These are phyloP conservation scores for Rutstroemia sp. DNA, from an alignment of 2,329 filamentous ascomycete species.

Conservation along the genomic window DNA sequence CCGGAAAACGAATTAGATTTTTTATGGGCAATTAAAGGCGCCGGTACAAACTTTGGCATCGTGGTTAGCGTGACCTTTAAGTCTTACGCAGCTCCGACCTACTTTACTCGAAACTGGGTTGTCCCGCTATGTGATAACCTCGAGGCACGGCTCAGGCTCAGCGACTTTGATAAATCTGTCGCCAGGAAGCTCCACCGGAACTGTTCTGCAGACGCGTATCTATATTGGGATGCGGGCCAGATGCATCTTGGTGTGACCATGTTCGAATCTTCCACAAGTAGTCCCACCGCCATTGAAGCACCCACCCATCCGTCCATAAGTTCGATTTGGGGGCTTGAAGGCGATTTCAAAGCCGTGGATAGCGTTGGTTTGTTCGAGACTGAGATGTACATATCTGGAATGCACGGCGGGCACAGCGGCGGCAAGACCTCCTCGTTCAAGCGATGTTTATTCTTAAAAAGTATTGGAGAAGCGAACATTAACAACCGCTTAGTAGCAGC, in stretches of 20 bases:
- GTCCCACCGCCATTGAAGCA: slow-evolving; percentile 7
- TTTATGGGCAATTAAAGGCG: slow-evolving; percentile 21
- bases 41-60: slow-evolving; percentile 22
- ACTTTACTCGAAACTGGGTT: slow-evolving; percentile 18
- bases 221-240: slow-evolving; percentile 41
- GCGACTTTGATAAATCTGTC: slow-evolving; percentile 33
- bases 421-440: slow-evolving; percentile 57
- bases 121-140: slow-evolving; percentile 13
- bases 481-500: slow-evolving; percentile 36
- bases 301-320: slow-evolving; percentile 4
- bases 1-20: slow-evolving; percentile 17
- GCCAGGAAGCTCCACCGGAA: slow-evolving; percentile 35
- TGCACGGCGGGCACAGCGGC: slow-evolving; percentile 52
- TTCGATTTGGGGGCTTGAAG: slow-evolving; percentile 31
- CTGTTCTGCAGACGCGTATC: slow-evolving; percentile 46
- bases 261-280: slow-evolving; percentile 34
- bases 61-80: slow-evolving; percentile 21
- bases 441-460: slow-evolving; percentile 52
- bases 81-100: slow-evolving; percentile 13
- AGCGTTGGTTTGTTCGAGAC: slow-evolving; percentile 45
- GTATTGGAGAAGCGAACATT: slow-evolving; percentile 33
- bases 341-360: slow-evolving; percentile 35
- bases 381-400: slow-evolving; percentile 52
- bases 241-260: slow-evolving; percentile 45
- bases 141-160: slow-evolving; percentile 31